These are phyloP conservation scores for Rhizophagus clarus DNA, from an alignment of 192 early-diverging fungal genomes.

Conservation along the genomic window DNA sequence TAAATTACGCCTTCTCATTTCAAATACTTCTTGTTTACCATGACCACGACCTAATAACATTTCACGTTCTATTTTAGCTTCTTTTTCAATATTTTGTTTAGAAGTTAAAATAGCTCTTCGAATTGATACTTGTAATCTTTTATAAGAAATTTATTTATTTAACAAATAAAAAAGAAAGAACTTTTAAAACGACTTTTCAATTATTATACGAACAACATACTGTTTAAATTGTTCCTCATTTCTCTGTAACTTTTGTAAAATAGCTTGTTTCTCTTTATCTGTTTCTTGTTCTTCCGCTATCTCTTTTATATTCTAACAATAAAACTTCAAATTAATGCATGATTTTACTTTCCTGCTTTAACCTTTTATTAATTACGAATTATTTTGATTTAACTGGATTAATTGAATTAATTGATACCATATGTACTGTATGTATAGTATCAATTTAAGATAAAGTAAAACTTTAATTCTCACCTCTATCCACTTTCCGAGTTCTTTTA, in stretches of 20 bases:
- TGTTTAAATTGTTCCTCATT: slow-evolving; percentile 31
- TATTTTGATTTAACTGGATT: too few species aligned
- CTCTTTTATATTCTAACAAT: slow-evolving; percentile 17
- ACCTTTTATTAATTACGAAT: too few species aligned
- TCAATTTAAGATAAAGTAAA: not conserved
- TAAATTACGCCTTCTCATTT: slow-evolving; percentile 25
- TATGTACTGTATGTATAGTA: too few species aligned
- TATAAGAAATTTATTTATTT: not conserved
- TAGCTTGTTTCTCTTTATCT: slow-evolving; percentile 22
- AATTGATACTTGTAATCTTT: slow-evolving; percentile 52
- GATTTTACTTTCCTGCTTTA: too few species aligned
- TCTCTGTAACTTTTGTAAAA: slow-evolving; percentile 18
- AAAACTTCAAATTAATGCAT: not conserved
- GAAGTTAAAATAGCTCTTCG: slow-evolving; percentile 53
- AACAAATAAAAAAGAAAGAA: not conserved
- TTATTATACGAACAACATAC: not conserved
- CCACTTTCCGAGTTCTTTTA: slow-evolving; percentile 23
- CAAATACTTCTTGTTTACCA: slow-evolving; percentile 40
- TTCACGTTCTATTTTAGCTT: slow-evolving; percentile 49
- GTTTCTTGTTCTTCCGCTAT: slow-evolving; percentile 29
- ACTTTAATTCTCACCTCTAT: slow-evolving; percentile 19
- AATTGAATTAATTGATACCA: too few species aligned
- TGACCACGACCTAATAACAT: slow-evolving; percentile 44
- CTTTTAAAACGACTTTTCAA: not conserved
- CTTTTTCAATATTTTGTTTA: slow-evolving; percentile 51